Percentiles rank a stretch among this genome's conserved stretches.
phyloP scores from a whole-genome alignment of 192 early-diverging fungal species.

The Gamsiella multidivaricata region DNA sequence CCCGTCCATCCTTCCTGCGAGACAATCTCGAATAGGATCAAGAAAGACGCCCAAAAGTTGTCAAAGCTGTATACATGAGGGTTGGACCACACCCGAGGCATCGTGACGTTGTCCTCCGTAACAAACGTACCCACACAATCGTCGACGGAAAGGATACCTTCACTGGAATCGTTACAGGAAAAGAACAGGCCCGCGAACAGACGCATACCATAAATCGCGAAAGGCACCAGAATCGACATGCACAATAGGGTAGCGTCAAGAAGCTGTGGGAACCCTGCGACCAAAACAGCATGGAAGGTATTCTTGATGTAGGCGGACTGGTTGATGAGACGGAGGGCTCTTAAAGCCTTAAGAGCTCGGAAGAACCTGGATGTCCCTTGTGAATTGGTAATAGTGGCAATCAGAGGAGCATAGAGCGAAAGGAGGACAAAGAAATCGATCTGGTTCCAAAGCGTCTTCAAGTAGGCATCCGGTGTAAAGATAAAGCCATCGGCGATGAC shows the following conservation, averaged over 20 bases:
- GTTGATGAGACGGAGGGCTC: slow-evolving; percentile 69
- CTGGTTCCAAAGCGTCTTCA: slow-evolving; percentile 67
- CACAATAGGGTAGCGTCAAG: slow-evolving; percentile 62
- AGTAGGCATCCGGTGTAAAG: slow-evolving; percentile 69
- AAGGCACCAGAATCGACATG: slow-evolving; percentile 65
- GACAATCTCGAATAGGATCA: slow-evolving; percentile 69
- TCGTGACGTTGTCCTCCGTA: slow-evolving; percentile 34
- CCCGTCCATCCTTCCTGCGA: slow-evolving; percentile 71
- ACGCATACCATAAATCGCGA: slow-evolving; percentile 66
- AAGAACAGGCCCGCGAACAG: slow-evolving; percentile 65
- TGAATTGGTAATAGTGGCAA: slow-evolving; percentile 48
- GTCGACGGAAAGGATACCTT: slow-evolving; percentile 8
- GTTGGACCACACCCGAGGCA: slow-evolving; percentile 69
- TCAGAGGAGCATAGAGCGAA: slow-evolving; percentile 61
- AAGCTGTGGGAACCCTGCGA: slow-evolving; percentile 67
- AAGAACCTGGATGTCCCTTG: slow-evolving; percentile 60
- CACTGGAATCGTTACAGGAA: slow-evolving; percentile 59
- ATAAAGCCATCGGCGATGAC: slow-evolving; percentile 70
- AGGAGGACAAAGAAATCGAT: slow-evolving; percentile 69
- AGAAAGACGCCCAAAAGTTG: slow-evolving; percentile 60
- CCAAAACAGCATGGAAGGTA: slow-evolving; percentile 65
- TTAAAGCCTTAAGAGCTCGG: slow-evolving; percentile 66
- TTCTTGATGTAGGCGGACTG: slow-evolving; percentile 61
- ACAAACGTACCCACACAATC: slow-evolving; percentile 53
- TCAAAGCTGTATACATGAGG: slow-evolving; percentile 71